Base-by-base conservation (phyloP, 805 yeast species). In the Kazachstania kunashirensis region DNA sequence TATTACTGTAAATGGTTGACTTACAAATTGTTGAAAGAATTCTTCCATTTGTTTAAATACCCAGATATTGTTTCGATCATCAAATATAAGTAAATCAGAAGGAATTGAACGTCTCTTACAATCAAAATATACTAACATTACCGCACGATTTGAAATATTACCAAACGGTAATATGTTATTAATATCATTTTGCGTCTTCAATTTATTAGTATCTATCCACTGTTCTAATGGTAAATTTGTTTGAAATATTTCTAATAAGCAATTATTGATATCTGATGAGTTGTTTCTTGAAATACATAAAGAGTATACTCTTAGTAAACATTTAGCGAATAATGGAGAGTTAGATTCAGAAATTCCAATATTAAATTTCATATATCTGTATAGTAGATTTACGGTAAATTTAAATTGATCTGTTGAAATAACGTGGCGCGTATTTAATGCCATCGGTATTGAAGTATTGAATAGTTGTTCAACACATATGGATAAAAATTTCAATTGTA, bases 101-200 rank as follows among this genome's bases (percentile, higher is more conserved):
- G 41, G 28, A 8, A 34, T 15, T 1, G 33, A 17, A 13, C 55
- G 41, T 35, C 58, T 45, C 27, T 39, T 39, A 3, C 42, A 34
- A 41, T 55, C 60, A 30, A 50, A 50, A 23, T 39, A 24, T 3
- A 51, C 40, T 3, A 55, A 11, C 2, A 43, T n/a, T 5, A 53
- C 21, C 3, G 55, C 49, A 31, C 40, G 46, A 12, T 10, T 12
- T 5, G 23, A 4, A 16, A 18, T 12, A 16, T 16, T 19, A 14
- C 12, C 15, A 13, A 14, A 8, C n/a, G n/a, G n/a, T n/a, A n/a
- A n/a, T n/a, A 27, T 18, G 9, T 23, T 23, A 2, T 6, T 37
- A 12, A 29, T 34, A 8, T 33, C 29, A 21, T 33, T n/a, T n/a
- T n/a, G n/a, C n/a, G n/a, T n/a, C n/a, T n/a, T 2, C 18, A 38